Evolutionary conservation across 306 rosid species (phyloP), one percentile per base, ranked within the genome.

Genomic region (Adenanthera pavonina): DNA sequence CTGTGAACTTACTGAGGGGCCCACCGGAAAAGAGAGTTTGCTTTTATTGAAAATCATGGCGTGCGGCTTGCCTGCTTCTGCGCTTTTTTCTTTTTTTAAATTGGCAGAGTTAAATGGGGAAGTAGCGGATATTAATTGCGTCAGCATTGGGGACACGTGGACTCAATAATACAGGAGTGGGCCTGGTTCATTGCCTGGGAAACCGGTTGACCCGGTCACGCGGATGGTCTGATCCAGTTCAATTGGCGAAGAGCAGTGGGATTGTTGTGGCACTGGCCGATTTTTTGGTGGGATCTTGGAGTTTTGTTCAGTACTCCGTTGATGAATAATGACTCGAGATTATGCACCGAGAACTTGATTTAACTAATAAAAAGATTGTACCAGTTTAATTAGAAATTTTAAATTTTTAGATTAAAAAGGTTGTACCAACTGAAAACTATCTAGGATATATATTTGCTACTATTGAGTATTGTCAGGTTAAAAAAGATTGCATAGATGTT

Each of bases 41-140:
- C 91, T 86, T 87, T 89, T 84, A 76, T 89, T 85, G 79, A 81
- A 85, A 82, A 87, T 73, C 84, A 70, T 41, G 85, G 83, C 90
- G 80, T 86, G 97, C 68, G 72, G 83, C 97, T 43, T 88, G 97
- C 95, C 68, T 78, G 82, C 94, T 38, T 88, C 92, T 84, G 90
- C 68, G 62, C 46, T 6, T 15, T 35, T 40, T 72, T 71, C 65
- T 44, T 62, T 57, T 84, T 74, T 81, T 61, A 15, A 1, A 38
- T 69, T 49, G 30, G 30, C 30, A 25, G 30, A 25, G 30, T 25
- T 25, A 25, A 25, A 25, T 0, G 30, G 30, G 30, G 30, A 25
- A 25, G 19, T 56, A 48, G 81, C 79, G 40, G 64, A 35, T 51
- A 84, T 78, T 81, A 30, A 85, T 82, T 73, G 85, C 86, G 77